Evolutionary conservation across 129 eudicot genomes (phyloP).

Genomic region (Centella asiatica): DNA sequence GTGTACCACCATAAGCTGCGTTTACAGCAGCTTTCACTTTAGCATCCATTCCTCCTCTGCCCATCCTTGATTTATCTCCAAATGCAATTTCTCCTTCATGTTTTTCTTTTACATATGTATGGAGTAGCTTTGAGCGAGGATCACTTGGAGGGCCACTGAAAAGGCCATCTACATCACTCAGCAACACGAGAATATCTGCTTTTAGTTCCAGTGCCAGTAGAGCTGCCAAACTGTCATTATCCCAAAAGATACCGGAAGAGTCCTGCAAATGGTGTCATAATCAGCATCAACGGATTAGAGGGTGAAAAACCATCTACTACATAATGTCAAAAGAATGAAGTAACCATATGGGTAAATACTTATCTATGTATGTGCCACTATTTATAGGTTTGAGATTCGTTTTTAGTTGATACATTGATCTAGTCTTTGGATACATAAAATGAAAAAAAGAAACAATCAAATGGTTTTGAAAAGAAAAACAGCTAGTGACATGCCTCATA

Average conservation of each 20-base stretch:
- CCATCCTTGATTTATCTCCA: constrained; percentile 93
- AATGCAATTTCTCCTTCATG: constrained; percentile 65
- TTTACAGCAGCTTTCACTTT: constrained; percentile 82
- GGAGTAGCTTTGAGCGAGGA: constrained; percentile 74
- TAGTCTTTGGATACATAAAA: too few species aligned
- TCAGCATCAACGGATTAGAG: constrained; percentile 7
- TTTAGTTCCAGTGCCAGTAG: constrained; percentile 73
- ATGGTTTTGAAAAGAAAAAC: too few species aligned
- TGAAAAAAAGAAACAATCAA: too few species aligned
- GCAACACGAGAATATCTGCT: constrained; percentile 79
- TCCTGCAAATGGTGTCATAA: constrained; percentile 39
- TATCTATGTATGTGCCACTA: neutral
- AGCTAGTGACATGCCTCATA: constrained; percentile 51
- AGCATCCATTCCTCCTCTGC: constrained; percentile 95
- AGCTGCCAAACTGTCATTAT: constrained; percentile 88
- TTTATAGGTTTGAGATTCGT: too few species aligned
- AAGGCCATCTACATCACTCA: constrained; percentile 96
- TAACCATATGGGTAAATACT: neutral
- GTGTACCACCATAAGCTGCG: constrained; percentile 79
- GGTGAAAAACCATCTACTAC: neutral
- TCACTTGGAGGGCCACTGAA: constrained; percentile 90
- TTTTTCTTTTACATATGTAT: constrained; percentile 65
- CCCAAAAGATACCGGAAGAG: constrained; percentile 93
- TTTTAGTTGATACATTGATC: too few species aligned
- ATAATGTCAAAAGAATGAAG: neutral